Evolutionary conservation across 495 filamentous ascomycete species (phyloP).

Genomic region (Xanthoparmelia taractica): DNA sequence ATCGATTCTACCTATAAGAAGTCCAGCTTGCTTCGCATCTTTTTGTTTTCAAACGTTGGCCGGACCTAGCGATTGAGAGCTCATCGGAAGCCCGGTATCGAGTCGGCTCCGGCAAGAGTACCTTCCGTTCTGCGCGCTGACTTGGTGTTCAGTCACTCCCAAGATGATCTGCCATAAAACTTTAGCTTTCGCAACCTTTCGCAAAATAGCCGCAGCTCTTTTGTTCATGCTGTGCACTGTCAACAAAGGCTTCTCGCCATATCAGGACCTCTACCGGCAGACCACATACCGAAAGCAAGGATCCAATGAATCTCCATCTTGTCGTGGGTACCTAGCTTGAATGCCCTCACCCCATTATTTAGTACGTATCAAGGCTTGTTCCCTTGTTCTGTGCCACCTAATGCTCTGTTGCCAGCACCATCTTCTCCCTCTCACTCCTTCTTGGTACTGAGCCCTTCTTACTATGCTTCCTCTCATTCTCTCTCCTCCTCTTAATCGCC

Average conservation of each 20-base stretch:
- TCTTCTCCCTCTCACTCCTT: constrained; percentile 84
- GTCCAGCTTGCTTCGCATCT: not conserved
- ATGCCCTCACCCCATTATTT: not conserved
- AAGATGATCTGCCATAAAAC: too few relatives aligned
- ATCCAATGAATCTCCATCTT: not conserved
- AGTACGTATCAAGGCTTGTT: not conserved
- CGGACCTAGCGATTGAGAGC: not conserved
- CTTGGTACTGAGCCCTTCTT: constrained; percentile 66
- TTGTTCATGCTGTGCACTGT: not conserved
- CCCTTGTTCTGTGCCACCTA: not conserved
- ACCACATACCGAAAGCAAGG: not conserved
- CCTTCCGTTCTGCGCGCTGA: not conserved
- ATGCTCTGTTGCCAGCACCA: constrained; percentile 64
- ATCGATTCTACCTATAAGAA: not conserved
- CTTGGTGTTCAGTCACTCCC: not conserved
- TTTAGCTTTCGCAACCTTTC: not conserved
- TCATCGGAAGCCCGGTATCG: not conserved
- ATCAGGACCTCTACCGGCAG: not conserved
- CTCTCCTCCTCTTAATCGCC: constrained; percentile 79
- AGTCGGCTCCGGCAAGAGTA: not conserved
- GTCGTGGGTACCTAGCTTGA: too few relatives aligned
- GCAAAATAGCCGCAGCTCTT: not conserved
- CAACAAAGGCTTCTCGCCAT: not conserved
- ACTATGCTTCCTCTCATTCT: constrained; percentile 88
- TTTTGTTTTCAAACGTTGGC: not conserved